Evolutionary conservation across 208 protist species (phyloP).

Genomic region (Acanthamoeba divionensis): DNA sequence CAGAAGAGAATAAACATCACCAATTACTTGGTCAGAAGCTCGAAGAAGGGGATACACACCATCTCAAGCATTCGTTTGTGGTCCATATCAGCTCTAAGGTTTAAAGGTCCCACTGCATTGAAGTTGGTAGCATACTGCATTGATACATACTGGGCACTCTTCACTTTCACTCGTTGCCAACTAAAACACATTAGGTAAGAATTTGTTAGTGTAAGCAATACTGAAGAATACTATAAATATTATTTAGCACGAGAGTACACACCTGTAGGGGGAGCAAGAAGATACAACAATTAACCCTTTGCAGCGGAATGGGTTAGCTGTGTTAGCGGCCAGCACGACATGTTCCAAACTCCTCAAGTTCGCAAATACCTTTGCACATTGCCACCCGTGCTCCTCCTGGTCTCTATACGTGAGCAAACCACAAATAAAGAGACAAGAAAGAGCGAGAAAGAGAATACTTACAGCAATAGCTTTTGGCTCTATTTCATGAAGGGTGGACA

Average conservation of each 20-base stretch:
- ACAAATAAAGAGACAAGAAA: not conserved
- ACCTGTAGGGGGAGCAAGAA: not conserved
- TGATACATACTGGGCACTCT: not conserved
- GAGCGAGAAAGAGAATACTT: not conserved
- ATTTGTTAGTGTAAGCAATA: not conserved
- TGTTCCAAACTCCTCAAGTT: not conserved
- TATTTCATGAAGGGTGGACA: not conserved
- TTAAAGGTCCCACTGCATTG: not conserved
- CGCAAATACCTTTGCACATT: not conserved
- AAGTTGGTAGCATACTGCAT: not conserved
- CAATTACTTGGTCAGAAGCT: not conserved
- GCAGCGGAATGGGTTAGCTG: not conserved
- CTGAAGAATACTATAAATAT: not conserved
- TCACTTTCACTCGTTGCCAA: not conserved
- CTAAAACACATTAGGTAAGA: not conserved
- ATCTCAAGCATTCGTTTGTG: not conserved
- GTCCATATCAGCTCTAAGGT: slow-evolving; percentile 46
- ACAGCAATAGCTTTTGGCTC: not conserved
- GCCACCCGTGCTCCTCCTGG: not conserved
- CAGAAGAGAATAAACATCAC: not conserved
- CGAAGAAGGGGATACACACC: not conserved
- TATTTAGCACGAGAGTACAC: not conserved
- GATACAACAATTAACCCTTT: not conserved
- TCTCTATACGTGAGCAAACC: not conserved
- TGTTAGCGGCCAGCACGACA: not conserved